Base-by-base conservation (phyloP, 1,284 basidiomycete species). In the Rhodotorula sp. region DNA sequence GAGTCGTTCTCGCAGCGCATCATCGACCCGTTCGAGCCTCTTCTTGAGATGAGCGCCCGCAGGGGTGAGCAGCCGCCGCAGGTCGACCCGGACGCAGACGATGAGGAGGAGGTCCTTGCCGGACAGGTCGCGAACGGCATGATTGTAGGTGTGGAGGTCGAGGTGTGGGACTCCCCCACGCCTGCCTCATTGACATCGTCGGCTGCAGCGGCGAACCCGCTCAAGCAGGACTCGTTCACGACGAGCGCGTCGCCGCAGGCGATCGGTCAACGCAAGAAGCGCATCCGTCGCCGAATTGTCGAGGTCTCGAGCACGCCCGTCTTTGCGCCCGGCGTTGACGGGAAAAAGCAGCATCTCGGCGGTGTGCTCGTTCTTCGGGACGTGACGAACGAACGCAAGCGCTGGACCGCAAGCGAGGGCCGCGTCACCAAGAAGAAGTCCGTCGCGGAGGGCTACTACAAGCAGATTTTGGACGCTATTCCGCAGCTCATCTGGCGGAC, bases 401-500 rank as follows among this genome's bases (percentile, higher is more conserved):
- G 53, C 34, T 22, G 19, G 36, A 13, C n/a, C 1, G 41, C n/a
- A 58, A 12, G 15, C 34, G 48, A n/a, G 27, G 32, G 27, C 10
- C 19, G 37, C 10, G 27, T 41, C n/a, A n/a, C 58, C 53, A 37
- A 36, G 60, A 70, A 68, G 53, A 62, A 62, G 29, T 66, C 66
- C 41, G 46, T 39, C 19, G 50, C 53, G 6, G 58, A 69, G 50
- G 55, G 67, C 6, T 69, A 71, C 51, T 69, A 50, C 64, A 69
- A 69, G 50, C 41, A 62, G 58, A 73, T 73, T 22, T 62, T 70
- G 39, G 74, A 78, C 62, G 56, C 68, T 29, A 61, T 78, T 66
- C 80, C 81, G 3, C 80, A 82, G 55, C 69, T 82, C 58, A 78
- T 81, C 3, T 82, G 80, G 80, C 80, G 79, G 46, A 81, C 81